These are phyloP conservation scores for Pichia norvegensis DNA, from an alignment of 1,139 yeast species.

Conservation along the genomic window DNA sequence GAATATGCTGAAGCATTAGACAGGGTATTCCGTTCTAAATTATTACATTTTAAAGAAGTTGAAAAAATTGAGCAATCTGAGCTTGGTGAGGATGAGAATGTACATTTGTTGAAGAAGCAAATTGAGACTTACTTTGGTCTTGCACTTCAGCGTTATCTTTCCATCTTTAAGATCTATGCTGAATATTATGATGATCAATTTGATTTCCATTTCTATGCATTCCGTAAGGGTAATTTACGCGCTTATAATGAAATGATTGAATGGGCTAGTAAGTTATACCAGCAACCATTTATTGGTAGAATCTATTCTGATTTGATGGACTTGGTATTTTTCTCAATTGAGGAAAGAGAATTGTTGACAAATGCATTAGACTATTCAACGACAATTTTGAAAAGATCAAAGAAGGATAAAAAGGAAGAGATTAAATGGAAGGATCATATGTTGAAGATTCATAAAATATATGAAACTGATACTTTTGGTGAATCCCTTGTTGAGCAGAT, in stretches of 20 bases:
- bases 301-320: conserved; percentile 60
- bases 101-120: conserved; percentile 25
- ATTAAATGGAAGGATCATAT: conserved; percentile 33
- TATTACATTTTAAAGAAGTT: conserved; percentile 4
- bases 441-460: conserved; percentile 34
- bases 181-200: conserved; percentile 77
- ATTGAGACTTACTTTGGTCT: conserved; percentile 50
- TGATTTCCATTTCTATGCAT: conserved; percentile 90
- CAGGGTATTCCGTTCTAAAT: conserved; percentile 32
- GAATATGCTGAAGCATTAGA: conserved; percentile 82
- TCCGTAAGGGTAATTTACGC: conserved; percentile 85
- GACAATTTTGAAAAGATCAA: conserved; percentile 18
- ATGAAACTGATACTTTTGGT: conserved; percentile 46
- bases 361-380: conserved; percentile 19
- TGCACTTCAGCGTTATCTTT: conserved; percentile 69
- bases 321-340: conserved; percentile 33
- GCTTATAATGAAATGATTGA: conserved; percentile 65
- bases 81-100: conserved; percentile 12
- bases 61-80: background rate
- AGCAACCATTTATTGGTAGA: conserved; percentile 63
- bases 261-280: conserved; percentile 74
- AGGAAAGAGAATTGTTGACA: conserved; percentile 18
- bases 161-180: conserved; percentile 59
- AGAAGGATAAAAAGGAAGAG: conserved; percentile 28
- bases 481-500: conserved; percentile 14